Percentiles rank a stretch among this genome's conserved stretches.
These are phyloP conservation scores for Tetrastigma voinierianum DNA, from an alignment of 164 flowering plant species.

Conservation along the genomic window DNA sequence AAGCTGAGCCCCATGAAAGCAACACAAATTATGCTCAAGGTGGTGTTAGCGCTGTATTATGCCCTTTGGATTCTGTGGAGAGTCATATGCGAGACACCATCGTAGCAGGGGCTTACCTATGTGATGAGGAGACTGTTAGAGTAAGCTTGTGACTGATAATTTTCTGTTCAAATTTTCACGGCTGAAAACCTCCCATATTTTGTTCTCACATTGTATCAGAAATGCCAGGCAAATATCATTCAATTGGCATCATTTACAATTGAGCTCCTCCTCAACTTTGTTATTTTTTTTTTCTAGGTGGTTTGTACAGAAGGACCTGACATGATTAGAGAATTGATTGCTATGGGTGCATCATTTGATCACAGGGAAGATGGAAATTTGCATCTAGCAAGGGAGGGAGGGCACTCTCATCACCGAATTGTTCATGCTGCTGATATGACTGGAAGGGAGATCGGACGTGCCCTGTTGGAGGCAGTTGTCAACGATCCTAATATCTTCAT, in stretches of 20 bases:
- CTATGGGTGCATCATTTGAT: slow-evolving; percentile 98
- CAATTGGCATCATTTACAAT: neutral
- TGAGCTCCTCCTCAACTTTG: slow-evolving; percentile 12
- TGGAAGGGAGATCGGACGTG: slow-evolving; percentile 94
- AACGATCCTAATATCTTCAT: slow-evolving; percentile 72
- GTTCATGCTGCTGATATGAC: slow-evolving; percentile 99
- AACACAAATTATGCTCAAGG: slow-evolving; percentile 99
- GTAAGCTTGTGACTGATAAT: slow-evolving; percentile 37
- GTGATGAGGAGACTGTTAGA: slow-evolving; percentile 96
- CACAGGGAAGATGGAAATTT: slow-evolving; percentile 95
- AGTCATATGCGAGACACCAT: slow-evolving; percentile 92
- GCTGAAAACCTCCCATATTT: no score
- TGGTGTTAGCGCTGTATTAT: slow-evolving; percentile 94
- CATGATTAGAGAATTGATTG: slow-evolving; percentile 84
- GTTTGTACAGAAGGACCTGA: slow-evolving; percentile 99
- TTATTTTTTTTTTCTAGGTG: slow-evolving; percentile 50
- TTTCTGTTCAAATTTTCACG: neutral
- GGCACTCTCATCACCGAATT: slow-evolving; percentile 91
- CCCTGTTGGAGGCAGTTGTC: slow-evolving; percentile 75
- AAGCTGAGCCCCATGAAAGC: slow-evolving; percentile 95
- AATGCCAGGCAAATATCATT: neutral
- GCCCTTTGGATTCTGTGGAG: slow-evolving; percentile 91
- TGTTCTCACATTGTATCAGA: neutral
- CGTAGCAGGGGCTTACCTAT: slow-evolving; percentile 94
- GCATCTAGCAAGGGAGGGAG: slow-evolving; percentile 96